Evolutionary conservation across 139 green algal species (phyloP).

Genomic region (Chlorella sp.): DNA sequence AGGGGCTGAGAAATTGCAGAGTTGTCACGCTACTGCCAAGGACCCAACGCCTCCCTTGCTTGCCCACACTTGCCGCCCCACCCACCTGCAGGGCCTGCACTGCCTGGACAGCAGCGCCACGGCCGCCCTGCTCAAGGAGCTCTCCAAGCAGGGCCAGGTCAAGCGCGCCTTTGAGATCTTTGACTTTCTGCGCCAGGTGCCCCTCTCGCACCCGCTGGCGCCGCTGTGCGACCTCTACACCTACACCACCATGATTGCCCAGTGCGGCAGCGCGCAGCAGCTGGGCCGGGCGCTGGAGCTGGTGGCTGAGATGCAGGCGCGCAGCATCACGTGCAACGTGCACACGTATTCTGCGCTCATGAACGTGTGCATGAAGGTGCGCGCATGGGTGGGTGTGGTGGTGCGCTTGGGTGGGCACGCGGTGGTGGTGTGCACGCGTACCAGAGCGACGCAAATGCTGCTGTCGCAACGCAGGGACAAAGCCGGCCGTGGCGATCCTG

Average conservation of each 20-base stretch:
- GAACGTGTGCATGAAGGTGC: constrained; percentile 70
- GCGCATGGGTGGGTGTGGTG: no score
- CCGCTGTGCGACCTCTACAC: constrained; percentile 80
- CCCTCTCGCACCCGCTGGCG: constrained; percentile 45
- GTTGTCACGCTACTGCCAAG: background rate
- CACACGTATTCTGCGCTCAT: constrained; percentile 78
- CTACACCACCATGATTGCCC: constrained; percentile 80
- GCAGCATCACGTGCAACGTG: constrained; percentile 58
- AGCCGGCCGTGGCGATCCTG: no score
- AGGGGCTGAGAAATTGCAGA: background rate
- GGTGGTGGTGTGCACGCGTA: no score
- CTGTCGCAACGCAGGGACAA: no score
- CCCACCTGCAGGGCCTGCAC: constrained; percentile 55
- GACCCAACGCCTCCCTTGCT: no score
- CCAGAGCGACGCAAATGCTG: no score
- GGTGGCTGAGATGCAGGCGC: constrained; percentile 61
- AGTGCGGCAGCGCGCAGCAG: constrained; percentile 62
- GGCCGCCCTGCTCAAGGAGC: constrained; percentile 79
- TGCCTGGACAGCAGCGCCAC: constrained; percentile 67
- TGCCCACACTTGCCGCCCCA: no score
- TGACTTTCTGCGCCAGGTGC: constrained; percentile 72
- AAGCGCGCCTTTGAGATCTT: constrained; percentile 68
- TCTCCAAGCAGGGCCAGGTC: constrained; percentile 53
- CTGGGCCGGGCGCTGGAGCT: constrained; percentile 62
- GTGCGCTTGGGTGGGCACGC: no score